These are phyloP conservation scores for Ophiocordyceps camponoti-saundersi DNA, from an alignment of 2,329 filamentous ascomycete genomes.

Conservation along the genomic window DNA sequence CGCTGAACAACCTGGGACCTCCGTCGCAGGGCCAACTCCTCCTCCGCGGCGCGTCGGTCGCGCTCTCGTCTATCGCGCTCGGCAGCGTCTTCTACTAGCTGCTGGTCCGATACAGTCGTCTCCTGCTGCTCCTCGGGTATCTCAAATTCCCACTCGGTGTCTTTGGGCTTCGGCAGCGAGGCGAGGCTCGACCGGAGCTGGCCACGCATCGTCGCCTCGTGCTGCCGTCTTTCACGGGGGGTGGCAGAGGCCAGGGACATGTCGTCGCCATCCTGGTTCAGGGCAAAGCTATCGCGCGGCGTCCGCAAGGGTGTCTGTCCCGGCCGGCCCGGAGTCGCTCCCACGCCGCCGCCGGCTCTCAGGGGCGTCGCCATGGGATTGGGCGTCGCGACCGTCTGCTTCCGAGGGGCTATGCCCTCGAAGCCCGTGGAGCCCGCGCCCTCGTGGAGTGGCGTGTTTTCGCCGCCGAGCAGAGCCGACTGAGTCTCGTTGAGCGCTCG, in stretches of 20 bases:
- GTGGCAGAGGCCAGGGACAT: slow-evolving; percentile 57
- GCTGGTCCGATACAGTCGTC: slow-evolving; percentile 22
- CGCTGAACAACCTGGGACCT: slow-evolving; percentile 86
- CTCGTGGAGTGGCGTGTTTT: slow-evolving; percentile 80
- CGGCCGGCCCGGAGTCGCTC: slow-evolving; percentile 49
- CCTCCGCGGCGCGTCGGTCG: slow-evolving; percentile 51
- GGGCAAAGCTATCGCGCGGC: slow-evolving; percentile 69
- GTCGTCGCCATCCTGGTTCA: slow-evolving; percentile 53
- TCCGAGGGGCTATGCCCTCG: slow-evolving; percentile 65
- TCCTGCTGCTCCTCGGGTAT: slow-evolving; percentile 70
- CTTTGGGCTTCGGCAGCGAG: slow-evolving; percentile 78
- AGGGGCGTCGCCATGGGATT: slow-evolving; percentile 91
- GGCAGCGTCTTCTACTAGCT: slow-evolving; percentile 42
- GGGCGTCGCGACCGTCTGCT: slow-evolving; percentile 71
- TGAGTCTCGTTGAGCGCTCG: slow-evolving; percentile 83
- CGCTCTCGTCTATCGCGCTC: slow-evolving; percentile 66
- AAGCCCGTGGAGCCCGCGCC: slow-evolving; percentile 74
- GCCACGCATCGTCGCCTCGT: slow-evolving; percentile 50
- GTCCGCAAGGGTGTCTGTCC: slow-evolving; percentile 78
- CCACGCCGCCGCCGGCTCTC: slow-evolving; percentile 44
- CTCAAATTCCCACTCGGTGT: slow-evolving; percentile 87
- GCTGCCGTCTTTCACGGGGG: slow-evolving; percentile 56
- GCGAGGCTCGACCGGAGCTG: slow-evolving; percentile 59
- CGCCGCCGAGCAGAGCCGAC: slow-evolving; percentile 80
- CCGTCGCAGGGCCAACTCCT: slow-evolving; percentile 64